phyloP scores from a whole-genome alignment of 1,139 yeast species.

The Tardiomyces blankii region DNA sequence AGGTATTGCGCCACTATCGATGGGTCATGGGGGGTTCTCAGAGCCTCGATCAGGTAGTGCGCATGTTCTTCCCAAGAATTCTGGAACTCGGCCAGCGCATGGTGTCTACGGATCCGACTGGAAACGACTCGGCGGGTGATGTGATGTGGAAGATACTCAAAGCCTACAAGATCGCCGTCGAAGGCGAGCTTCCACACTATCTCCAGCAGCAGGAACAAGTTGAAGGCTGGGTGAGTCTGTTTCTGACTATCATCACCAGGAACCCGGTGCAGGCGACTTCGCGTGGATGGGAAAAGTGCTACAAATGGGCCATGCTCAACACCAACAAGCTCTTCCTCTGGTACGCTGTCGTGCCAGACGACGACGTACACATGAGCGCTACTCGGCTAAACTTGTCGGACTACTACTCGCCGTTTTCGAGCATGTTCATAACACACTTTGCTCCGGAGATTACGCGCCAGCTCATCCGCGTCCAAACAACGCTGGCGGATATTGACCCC shows the following conservation, averaged over 20 bases:
- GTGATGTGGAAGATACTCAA: conserved; percentile 12
- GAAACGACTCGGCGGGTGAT: conserved; percentile 5
- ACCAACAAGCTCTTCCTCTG: conserved; percentile 8
- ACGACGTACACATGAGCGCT: neutral
- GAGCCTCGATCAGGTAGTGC: conserved; percentile 2
- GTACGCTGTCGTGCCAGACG: conserved; percentile 4
- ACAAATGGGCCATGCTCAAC: conserved; percentile 10
- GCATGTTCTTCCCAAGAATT: conserved; percentile 7
- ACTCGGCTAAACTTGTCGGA: neutral
- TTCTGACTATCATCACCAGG: conserved; percentile 2
- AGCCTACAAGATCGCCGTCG: conserved; percentile 7
- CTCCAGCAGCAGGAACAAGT: conserved; percentile 6
- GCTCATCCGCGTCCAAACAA: conserved; percentile 1
- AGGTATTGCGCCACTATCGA: conserved; percentile 6
- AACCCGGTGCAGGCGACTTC: neutral
- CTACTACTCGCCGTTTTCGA: conserved; percentile 5
- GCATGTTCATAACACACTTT: conserved; percentile 5
- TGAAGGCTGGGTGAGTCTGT: conserved; percentile 9
- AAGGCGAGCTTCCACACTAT: conserved; percentile 3
- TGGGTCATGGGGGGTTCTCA: conserved; percentile 2
- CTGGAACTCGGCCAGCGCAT: conserved; percentile 4
- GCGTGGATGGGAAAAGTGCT: conserved; percentile 7
- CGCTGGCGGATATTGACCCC: neutral
- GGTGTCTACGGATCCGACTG: neutral
- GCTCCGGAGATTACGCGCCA: conserved; percentile 9